These are phyloP conservation scores for Amaranthus hypochondriacus DNA, from an alignment of 148 eudicot species.

Conservation along the genomic window DNA sequence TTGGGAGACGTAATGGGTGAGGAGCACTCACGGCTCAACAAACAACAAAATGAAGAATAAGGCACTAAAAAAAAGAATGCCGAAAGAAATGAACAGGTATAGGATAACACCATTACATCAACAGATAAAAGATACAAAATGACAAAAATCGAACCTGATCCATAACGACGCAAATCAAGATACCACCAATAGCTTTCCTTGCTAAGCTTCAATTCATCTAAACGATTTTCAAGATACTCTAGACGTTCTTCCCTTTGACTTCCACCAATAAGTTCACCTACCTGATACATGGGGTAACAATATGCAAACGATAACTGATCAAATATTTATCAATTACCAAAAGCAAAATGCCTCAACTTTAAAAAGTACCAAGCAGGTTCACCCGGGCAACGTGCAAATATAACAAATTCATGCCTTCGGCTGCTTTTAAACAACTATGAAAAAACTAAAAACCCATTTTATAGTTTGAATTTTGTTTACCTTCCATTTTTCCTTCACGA, in stretches of 20 bases:
- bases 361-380: background rate
- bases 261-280: slow-evolving; percentile 99
- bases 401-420: background rate
- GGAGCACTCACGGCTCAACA: no score
- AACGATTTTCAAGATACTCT: slow-evolving; percentile 64
- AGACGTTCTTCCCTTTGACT: slow-evolving; percentile 99
- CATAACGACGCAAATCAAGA: slow-evolving; percentile 96
- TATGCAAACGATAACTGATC: slow-evolving; percentile 1
- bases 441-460: background rate
- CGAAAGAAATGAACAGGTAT: background rate
- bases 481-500: background rate
- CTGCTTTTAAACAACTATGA: background rate
- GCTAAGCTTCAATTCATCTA: slow-evolving; percentile 72
- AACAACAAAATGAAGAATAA: background rate
- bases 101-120: background rate
- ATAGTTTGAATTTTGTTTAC: background rate
- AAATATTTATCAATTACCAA: background rate
- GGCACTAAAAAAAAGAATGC: background rate
- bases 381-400: background rate
- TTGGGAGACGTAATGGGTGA: no score
- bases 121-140: background rate
- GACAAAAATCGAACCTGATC: slow-evolving; percentile 62
- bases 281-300: slow-evolving; percentile 32
- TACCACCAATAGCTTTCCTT: slow-evolving; percentile 99
- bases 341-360: background rate